phyloP scores from a whole-genome alignment of 768 basidiomycete genomes.

The Trametes cingulata region DNA sequence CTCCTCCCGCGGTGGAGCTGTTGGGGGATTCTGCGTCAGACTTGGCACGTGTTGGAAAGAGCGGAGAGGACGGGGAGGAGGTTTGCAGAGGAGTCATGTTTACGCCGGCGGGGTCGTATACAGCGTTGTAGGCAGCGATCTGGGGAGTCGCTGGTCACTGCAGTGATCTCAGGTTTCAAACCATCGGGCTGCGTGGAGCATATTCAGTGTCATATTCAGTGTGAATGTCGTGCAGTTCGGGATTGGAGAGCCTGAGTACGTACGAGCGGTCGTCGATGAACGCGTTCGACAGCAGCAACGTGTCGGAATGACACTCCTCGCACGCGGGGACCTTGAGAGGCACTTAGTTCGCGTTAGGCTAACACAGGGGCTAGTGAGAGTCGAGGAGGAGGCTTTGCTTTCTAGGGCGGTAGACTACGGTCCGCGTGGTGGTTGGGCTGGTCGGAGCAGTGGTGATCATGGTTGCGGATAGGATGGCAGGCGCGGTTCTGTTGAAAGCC shows the following conservation, averaged over 20 bases:
- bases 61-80: neutral
- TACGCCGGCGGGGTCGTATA: slow-evolving; percentile 9
- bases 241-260: too few species aligned
- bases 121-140: slow-evolving; percentile 12
- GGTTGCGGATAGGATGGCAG: too few species aligned
- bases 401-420: slow-evolving; percentile 9
- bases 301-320: slow-evolving; percentile 11
- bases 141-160: slow-evolving; percentile 6
- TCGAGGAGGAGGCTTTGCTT: slow-evolving; percentile 3
- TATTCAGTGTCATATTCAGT: too few species aligned
- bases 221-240: too few species aligned
- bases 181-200: neutral
- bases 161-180: slow-evolving; percentile 7
- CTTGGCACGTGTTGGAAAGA: neutral
- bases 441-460: too few species aligned
- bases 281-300: slow-evolving; percentile 1
- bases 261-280: slow-evolving; percentile 8
- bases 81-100: neutral
- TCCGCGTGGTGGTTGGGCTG: slow-evolving; percentile 3
- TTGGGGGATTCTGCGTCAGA: too few species aligned
- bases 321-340: slow-evolving; percentile 38
- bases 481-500: too few species aligned
- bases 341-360: slow-evolving; percentile 41
- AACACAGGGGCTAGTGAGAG: slow-evolving; percentile 22
- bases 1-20: slow-evolving; percentile 11